A percentile compares a stretch with the other conserved stretches of the same genome.
phyloP scores from a whole-genome alignment of 306 rosid genomes.

The Dalbergia oliveri region DNA sequence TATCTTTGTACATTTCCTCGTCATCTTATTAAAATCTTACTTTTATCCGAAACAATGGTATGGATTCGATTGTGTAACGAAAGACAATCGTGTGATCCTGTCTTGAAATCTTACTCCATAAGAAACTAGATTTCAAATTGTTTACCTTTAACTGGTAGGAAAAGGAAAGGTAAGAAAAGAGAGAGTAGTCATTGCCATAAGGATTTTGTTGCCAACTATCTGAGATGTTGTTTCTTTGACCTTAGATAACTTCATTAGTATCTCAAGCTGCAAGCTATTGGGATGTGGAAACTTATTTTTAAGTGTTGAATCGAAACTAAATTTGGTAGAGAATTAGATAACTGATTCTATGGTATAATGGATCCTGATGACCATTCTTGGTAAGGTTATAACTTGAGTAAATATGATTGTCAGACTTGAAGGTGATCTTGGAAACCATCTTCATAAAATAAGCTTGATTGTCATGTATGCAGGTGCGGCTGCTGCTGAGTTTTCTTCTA shows the following conservation, averaged over 20 bases:
- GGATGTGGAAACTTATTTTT: not conserved
- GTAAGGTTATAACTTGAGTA: not conserved
- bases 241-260: not conserved
- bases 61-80: too few relatives aligned
- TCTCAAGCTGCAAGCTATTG: not conserved
- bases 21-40: too few relatives aligned
- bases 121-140: too few relatives aligned
- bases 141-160: too few relatives aligned
- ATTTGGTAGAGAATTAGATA: not conserved
- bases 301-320: not conserved
- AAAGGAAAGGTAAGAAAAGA: too few relatives aligned
- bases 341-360: slow-evolving; percentile 13
- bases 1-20: too few relatives aligned
- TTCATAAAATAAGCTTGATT: slow-evolving; percentile 23
- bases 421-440: slow-evolving; percentile 53
- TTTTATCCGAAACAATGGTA: too few relatives aligned
- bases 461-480: slow-evolving; percentile 78
- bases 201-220: not conserved
- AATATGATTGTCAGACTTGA: slow-evolving; percentile 35
- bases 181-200: too few relatives aligned
- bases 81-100: too few relatives aligned
- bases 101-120: too few relatives aligned
- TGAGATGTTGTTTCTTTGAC: not conserved
- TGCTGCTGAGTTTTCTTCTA: slow-evolving; percentile 90
- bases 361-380: slow-evolving; percentile 12